Base-by-base conservation (phyloP, 192 early-diverging fungal species). In the Mortierella hygrophila region DNA sequence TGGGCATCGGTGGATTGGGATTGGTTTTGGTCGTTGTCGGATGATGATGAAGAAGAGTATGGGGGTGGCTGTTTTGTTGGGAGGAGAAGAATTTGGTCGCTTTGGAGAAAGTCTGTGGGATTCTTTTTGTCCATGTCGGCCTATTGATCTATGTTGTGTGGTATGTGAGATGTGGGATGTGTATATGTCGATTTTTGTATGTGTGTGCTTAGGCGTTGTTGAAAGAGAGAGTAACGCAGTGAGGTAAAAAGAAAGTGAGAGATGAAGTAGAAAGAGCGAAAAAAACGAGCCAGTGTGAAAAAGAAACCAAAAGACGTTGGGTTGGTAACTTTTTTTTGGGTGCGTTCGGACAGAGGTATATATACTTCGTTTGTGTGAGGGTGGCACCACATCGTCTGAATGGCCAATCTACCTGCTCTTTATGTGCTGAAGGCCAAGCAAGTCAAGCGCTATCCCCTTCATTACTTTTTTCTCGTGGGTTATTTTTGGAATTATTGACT, bases 61-160 rank as follows among this genome's bases (percentile, higher is more conserved):
- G 55, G 55, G 16, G 60, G 7, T 26, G 60, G 29, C 32, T 65
- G 55, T 65, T 65, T 65, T 65, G 60, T 26, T 6, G 55, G 60
- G 57, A 63, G 60, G 26, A 63, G 29, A 10, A 63, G 60, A 4
- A 29, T 63, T 63, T 63, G 26, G 26, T 32, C 29, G 29, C 29
- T 65, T 26, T 15, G 60, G 37, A 26, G 11, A 16, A 8, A 32
- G 21, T 9, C 7, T 47, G 18, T 4, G 10, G n/a, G n/a, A 4
- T 47, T 42, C 29, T 73, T 73, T 73, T 73, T 73, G 16, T 73
- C n/a, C 26, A 42, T 73, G n/a, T 76, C 32, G n/a, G 40, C 35
- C 68, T 18, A 37, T 76, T 47, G 15, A 26, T 46, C 37, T 8
- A 23, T 26, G 54, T 29, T 37, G 42, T 21, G 16, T 52, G 49